Percentiles rank a stretch among this genome's conserved stretches.
phyloP scores from a whole-genome alignment of 495 filamentous ascomycete genomes.

The Penicillium alfredii region DNA sequence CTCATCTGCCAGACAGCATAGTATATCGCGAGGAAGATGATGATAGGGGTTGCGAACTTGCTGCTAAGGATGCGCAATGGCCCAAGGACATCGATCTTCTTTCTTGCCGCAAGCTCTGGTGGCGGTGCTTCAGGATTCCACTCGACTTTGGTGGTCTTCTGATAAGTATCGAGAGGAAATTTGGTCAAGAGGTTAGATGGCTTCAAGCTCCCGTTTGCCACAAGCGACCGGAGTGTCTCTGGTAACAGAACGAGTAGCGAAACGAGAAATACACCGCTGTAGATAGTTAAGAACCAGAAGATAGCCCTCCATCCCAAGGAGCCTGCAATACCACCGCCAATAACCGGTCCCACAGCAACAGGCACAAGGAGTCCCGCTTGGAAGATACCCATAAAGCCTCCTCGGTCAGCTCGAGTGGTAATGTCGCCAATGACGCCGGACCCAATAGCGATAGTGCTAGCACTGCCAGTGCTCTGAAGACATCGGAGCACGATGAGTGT shows the following conservation, averaged over 20 bases:
- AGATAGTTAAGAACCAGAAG: constrained; percentile 53
- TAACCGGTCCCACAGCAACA: constrained; percentile 47
- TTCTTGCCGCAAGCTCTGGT: constrained; percentile 9
- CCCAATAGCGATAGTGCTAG: constrained; percentile 50
- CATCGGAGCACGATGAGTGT: constrained; percentile 43
- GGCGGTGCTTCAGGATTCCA: constrained; percentile 5
- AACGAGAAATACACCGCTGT: constrained; percentile 38
- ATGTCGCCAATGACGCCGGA: constrained; percentile 54
- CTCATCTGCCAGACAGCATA: constrained; percentile 54
- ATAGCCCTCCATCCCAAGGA: constrained; percentile 51
- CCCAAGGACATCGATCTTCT: constrained; percentile 30
- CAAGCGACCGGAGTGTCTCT: constrained; percentile 46
- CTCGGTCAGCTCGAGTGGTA: constrained; percentile 46
- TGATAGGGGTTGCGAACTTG: constrained; percentile 39
- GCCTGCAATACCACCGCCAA: constrained; percentile 48
- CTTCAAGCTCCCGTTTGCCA: constrained; percentile 40
- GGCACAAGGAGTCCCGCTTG: constrained; percentile 44
- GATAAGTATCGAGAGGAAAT: constrained; percentile 30
- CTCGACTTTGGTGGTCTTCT: constrained; percentile 19
- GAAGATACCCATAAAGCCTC: constrained; percentile 51
- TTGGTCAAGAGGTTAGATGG: constrained; percentile 17
- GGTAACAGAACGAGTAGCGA: constrained; percentile 39
- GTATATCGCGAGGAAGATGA: constrained; percentile 45
- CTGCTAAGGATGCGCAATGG: constrained; percentile 43
- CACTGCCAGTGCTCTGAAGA: constrained; percentile 46